phyloP scores from a whole-genome alignment of 1,284 basidiomycete genomes.

The Anthracocystis walkeri region DNA sequence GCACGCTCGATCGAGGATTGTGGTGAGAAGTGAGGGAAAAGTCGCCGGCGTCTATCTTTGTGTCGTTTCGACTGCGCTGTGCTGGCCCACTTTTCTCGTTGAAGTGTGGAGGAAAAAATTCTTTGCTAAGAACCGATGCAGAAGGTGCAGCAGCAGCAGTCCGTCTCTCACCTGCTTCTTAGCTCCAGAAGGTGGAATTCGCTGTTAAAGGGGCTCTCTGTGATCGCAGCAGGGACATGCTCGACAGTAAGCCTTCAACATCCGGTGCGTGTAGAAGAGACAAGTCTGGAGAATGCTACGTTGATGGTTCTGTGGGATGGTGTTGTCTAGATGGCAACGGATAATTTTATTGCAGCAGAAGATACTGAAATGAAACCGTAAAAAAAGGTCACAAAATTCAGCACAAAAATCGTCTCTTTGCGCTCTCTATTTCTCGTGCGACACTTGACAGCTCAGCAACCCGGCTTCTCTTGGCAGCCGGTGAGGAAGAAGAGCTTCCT shows the following conservation, averaged over 20 bases:
- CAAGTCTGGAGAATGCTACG: not conserved
- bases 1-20: slow-evolving; percentile 24
- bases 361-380: not conserved
- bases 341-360: not conserved
- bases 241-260: too few species aligned
- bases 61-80: slow-evolving; percentile 13
- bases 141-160: not conserved
- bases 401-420: not conserved
- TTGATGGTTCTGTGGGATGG: not conserved
- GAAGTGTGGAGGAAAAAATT: slow-evolving; percentile 34
- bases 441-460: not conserved
- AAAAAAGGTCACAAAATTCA: slow-evolving; percentile 5
- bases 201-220: too few species aligned
- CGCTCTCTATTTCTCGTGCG: not conserved
- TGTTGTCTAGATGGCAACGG: not conserved
- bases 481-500: not conserved
- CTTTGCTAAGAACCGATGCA: slow-evolving; percentile 39
- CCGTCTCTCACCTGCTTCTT: not conserved
- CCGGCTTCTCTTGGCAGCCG: not conserved
- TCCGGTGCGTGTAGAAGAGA: not conserved
- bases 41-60: not conserved
- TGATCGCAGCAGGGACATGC: not conserved
- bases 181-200: too few species aligned
- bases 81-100: not conserved
- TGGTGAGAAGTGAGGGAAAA: too few species aligned